Conservation (phyloP, 768 basidiomycete species). For the Boletus rex-veris region DNA sequence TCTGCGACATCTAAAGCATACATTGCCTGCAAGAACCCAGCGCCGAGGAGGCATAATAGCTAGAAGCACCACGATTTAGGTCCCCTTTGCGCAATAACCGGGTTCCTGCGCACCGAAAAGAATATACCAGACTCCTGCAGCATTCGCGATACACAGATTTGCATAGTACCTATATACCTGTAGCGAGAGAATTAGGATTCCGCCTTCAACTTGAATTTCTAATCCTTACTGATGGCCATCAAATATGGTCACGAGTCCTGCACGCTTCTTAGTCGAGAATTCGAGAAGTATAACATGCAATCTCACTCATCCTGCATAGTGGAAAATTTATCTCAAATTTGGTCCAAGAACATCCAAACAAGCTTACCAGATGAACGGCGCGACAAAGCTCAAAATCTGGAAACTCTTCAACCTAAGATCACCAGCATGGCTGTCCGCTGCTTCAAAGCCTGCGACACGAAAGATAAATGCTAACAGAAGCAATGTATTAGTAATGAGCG, state of each 20-base stretch:
- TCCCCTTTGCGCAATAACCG: not conserved
- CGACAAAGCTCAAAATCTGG: slow-evolving; percentile 83
- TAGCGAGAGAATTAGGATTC: not conserved
- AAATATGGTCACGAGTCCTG: slow-evolving; percentile 77
- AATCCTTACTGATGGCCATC: slow-evolving; percentile 68
- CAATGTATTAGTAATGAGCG: slow-evolving; percentile 68
- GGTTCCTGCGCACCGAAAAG: slow-evolving; percentile 60
- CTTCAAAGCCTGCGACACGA: slow-evolving; percentile 56
- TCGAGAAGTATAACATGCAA: not conserved
- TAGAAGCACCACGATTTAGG: slow-evolving; percentile 26
- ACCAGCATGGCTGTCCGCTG: slow-evolving; percentile 33
- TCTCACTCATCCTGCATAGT: slow-evolving; percentile 74
- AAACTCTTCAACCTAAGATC: slow-evolving; percentile 65
- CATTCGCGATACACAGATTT: slow-evolving; percentile 92
- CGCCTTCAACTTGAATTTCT: not conserved
- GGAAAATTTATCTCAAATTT: not conserved
- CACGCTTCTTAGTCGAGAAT: not conserved
- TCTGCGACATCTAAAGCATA: slow-evolving; percentile 92
- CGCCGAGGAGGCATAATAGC: slow-evolving; percentile 76
- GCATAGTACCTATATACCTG: slow-evolving; percentile 88
- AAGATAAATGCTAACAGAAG: slow-evolving; percentile 72
- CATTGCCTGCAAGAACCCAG: slow-evolving; percentile 84
- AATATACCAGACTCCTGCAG: slow-evolving; percentile 90
- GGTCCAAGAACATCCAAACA: not conserved
- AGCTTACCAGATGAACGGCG: slow-evolving; percentile 82